Base-by-base conservation (phyloP, 2,329 filamentous ascomycete species). In the Zymoseptoria brevis region DNA sequence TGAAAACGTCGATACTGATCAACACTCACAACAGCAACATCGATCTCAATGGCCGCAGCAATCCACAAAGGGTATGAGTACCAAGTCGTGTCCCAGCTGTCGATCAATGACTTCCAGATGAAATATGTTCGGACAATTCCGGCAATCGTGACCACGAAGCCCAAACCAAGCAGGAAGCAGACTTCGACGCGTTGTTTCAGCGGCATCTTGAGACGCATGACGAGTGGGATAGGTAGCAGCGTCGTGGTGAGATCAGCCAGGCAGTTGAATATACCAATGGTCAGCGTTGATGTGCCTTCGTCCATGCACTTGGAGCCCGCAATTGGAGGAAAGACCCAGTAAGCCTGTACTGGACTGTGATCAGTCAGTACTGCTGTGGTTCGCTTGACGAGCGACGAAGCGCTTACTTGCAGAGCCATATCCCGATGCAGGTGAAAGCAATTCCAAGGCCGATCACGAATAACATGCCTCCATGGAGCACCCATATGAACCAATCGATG, bases 21-120 rank as follows among this genome's bases (percentile, higher is more conserved):
- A n/a, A 29, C 2, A 72, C 75, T 66, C 64, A 77, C 75, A n/a
- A 79, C 72, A 8, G 75, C 76, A 6, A 79, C 60, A 59, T 79
- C 75, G 8, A 79, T 75, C 62, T 79, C 77, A 2, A 79, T 73
- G 0, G 75, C 73, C 4, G 76, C 76, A 50, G 72, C 72, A n/a
- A 79, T 78, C 75, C 76, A 79, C 0, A 79, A 66, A 5, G 75
- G 75, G 67, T 76, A 78, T 4, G 74, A 69, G 56, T 71, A 75
- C 77, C 77, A 79, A 2, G 75, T 59, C 51, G 19, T 19, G 55
- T 79, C 77, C 60, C 75, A 78, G 56, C 71, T 74, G 2, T 62
- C 64, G 5, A 77, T 69, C 5, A 79, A 62, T 16, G 71, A 72
- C 57, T 73, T 71, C 66, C 75, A 78, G 53, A 77, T 76, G 63